Conservation (phyloP, 1,284 basidiomycete species). For the Taiwanofungus camphoratus region DNA sequence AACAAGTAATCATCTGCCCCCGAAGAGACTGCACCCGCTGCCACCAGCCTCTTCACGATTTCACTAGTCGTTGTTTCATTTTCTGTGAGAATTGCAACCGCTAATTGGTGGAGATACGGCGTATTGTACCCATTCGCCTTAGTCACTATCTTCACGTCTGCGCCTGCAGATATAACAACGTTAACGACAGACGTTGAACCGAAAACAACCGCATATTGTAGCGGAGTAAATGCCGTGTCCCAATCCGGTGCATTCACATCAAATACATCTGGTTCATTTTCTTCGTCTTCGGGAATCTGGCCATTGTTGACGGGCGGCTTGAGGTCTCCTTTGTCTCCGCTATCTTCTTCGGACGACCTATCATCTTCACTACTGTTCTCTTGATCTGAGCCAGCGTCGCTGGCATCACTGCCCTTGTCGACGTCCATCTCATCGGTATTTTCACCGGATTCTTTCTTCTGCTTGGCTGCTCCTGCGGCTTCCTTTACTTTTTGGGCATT, state of each 20-base stretch:
- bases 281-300: conserved; percentile 41
- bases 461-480: conserved; percentile 25
- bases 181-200: conserved; percentile 40
- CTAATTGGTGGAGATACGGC: conserved; percentile 39
- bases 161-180: conserved; percentile 41
- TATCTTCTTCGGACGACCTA: conserved; percentile 25
- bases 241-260: conserved; percentile 49
- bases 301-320: conserved; percentile 19
- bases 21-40: conserved; percentile 42
- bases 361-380: conserved; percentile 30
- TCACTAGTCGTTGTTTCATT: conserved; percentile 37
- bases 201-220: conserved; percentile 46
- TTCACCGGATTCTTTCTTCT: conserved; percentile 23
- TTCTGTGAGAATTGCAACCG: conserved; percentile 39
- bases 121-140: conserved; percentile 17
- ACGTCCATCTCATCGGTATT: conserved; percentile 31
- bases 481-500: conserved; percentile 32
- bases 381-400: conserved; percentile 24
- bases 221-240: conserved; percentile 49
- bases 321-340: conserved; percentile 16
- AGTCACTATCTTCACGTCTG: conserved; percentile 28
- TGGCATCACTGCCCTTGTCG: conserved; percentile 26
- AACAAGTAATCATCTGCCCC: conserved; percentile 38
- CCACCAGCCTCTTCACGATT: conserved; percentile 42
- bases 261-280: conserved; percentile 45